Base-by-base conservation (phyloP, 2,329 filamentous ascomycete species). In the Uncinocarpus reesii region DNA sequence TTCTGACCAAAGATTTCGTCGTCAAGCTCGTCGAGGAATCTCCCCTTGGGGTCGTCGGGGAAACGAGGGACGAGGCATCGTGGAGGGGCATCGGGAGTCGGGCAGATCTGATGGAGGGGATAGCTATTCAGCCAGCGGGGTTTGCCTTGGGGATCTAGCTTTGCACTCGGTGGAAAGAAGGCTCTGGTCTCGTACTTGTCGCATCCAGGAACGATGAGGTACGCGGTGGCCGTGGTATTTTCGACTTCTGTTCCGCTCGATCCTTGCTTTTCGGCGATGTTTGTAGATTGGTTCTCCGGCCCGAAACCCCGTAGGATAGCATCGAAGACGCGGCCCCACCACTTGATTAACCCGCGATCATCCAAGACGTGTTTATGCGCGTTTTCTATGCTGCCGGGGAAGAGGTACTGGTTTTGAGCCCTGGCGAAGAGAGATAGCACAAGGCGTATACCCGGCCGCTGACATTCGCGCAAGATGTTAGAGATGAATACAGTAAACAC, bases 291-390 rank as follows among this genome's bases (percentile, higher is more conserved):
- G 3, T 70, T 70, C 23, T 76, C 66, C 53, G 58, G 57, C 52
- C 62, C 58, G 53, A 61, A 66, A 55, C 62, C 73, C 61, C 60
- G 70, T 8, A 94, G 66, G 2, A 95, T 71, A 0, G 85, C 84
- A 60, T 95, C 83, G 10, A 95, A 69, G 8, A 90, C 85, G 13
- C 79, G 82, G 61, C 88, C 95, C 92, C 92, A 98, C 92, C 92
- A 98, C 59, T 83, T 86, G 16, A 98, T 86, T 44, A 98, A 71
- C 0, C 85, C 86, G 26, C 88, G 76, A 59, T 98, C 92, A 58
- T 95, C 87, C 7, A 96, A 71, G 0, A 98, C 83, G 69, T 98
- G 92, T 62, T 98, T 98, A 2, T 78, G 78, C 15, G 68, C 66
- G 62, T 95, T 90, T 52, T 94, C 82, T 32, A 88, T 79, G 60